Base-by-base conservation (phyloP, 2,329 filamentous ascomycete genomes). In the Metarhizium robertsii region DNA sequence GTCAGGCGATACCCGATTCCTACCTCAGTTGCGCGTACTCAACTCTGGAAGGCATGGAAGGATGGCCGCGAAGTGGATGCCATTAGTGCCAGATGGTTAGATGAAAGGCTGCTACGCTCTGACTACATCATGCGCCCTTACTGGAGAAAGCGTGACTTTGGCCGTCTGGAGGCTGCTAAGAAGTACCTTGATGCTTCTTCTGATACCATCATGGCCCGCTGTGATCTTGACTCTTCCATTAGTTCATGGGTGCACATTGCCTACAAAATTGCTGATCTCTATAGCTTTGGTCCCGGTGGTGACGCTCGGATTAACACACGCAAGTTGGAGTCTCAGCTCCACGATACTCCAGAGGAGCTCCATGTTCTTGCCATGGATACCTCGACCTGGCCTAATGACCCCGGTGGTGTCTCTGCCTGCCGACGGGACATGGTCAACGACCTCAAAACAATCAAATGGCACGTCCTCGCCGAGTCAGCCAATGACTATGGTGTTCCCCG, bases 281-380 rank as follows among this genome's bases (percentile, higher is more conserved):
- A 49, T 34, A 29, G 25, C 20, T 49, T 49, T n/a, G 47, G 47
- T n/a, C 47, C 47, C 6, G 47, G 47, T 18, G 47, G 47, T 16
- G 47, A 49, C 11, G 47, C 47, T 20, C 25, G 47, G 20, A 49
- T 49, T 7, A 49, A 49, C 25, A 49, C 47, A 34, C 47, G 47
- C 20, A 49, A 49, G 14, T n/a, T 49, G 16, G 47, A 49, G 7
- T 49, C 47, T 6, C 47, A 49, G 25, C 47, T 49, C 5, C 47
- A 49, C 30, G 47, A 49, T 16, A 49, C 47, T 10, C 30, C 47
- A 30, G 47, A 49, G 47, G 47, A 49, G 47, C 47, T 49, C 6
- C 47, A 49, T n/a, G 47, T 49, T 30, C 47, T 49, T 32, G 47
- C 47, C 47, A 49, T 49, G 47, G 47, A 49, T 34, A 49, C 47